A percentile compares a stretch with the other conserved stretches of the same genome.
phyloP scores from a whole-genome alignment of 1,284 basidiomycete species.

The Sporisorium scitamineum region DNA sequence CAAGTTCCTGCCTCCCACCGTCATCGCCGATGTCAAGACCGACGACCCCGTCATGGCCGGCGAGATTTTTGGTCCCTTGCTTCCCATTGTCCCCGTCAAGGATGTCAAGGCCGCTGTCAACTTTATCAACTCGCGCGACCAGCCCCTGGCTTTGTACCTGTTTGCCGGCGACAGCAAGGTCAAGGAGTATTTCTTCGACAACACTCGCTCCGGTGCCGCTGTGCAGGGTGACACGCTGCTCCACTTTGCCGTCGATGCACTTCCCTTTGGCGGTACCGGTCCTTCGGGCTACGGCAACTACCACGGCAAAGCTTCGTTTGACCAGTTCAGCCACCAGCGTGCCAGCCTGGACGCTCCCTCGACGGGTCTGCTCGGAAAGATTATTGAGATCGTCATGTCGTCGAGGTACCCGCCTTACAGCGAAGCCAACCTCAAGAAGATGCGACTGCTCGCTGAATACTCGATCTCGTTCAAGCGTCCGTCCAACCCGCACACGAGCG shows the following conservation, averaged over 20 bases:
- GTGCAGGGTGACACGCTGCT: slow-evolving; percentile 54
- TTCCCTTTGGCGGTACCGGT: slow-evolving; percentile 74
- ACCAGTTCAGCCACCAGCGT: slow-evolving; percentile 73
- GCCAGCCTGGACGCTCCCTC: slow-evolving; percentile 71
- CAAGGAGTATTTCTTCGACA: slow-evolving; percentile 73
- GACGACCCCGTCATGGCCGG: slow-evolving; percentile 75
- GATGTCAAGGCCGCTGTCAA: slow-evolving; percentile 59
- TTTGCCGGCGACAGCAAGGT: slow-evolving; percentile 76
- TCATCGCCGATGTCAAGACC: slow-evolving; percentile 75
- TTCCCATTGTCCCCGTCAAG: slow-evolving; percentile 82
- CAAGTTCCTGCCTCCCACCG: slow-evolving; percentile 77
- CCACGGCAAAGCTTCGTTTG: slow-evolving; percentile 72
- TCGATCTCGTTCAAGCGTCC: slow-evolving; percentile 53
- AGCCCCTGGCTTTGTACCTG: slow-evolving; percentile 82
- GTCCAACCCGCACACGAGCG: slow-evolving; percentile 54
- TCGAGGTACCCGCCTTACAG: slow-evolving; percentile 70
- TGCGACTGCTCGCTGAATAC: slow-evolving; percentile 46
- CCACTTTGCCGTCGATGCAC: slow-evolving; percentile 73
- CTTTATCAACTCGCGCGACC: slow-evolving; percentile 73
- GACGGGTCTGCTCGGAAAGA: slow-evolving; percentile 62
- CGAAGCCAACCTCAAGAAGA: slow-evolving; percentile 52
- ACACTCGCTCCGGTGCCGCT: slow-evolving; percentile 58
- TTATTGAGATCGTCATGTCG: slow-evolving; percentile 68
- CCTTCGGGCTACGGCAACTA: slow-evolving; percentile 72
- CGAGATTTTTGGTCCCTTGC: slow-evolving; percentile 82